Base-by-base conservation (phyloP, 306 rosid genomes). In the Pyrus betulifolia region DNA sequence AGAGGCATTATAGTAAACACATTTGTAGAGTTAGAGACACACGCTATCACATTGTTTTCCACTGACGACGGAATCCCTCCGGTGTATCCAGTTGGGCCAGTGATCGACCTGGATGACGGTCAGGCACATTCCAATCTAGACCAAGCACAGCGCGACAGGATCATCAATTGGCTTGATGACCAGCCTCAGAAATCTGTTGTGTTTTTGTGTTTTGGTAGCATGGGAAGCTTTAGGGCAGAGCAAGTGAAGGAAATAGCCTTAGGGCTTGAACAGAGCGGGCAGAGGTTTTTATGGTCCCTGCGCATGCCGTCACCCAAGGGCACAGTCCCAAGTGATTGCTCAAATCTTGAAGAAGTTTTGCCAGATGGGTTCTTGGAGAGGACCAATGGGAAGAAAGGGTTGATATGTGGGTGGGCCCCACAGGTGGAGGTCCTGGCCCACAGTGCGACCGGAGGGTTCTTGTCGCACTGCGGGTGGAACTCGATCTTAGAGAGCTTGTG, bases 391-490 rank as follows among this genome's bases (percentile, higher is more conserved):
- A 87, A 28, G 67, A 42, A 9, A 9, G 96, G 96, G 63, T 66
- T 82, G 81, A 8, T 87, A 18, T 88, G 90, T 66, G 90, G 75
- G 42, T 88, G 93, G 96, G 89, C 85, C 5, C 93, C 90, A 0
- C 93, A 88, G 51, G 81, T 84, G 77, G 91, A 87, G 70, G 74
- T 87, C 68, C 49, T 87, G 63, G 69, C 82, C 0, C 96, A 91
- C 78, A 74, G 68, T n/a, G 87, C 89, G 33, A 75, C 78, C 13
- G 83, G 82, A 57, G 90, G 93, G 6, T 91, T 88, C 70, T 83
- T 88, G 11, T 87, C 88, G 3, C 96, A 87, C 52, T 91, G 91
- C 70, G 93, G 91, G 8, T 91, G 96, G 96, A 91, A 88, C 70
- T 91, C 93, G 12, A 67, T 87, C 46, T 58, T 88, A 70, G 96